Percentiles rank a stretch among this genome's conserved stretches.
Evolutionary conservation across 148 eudicot genomes (phyloP).

Genomic region (Cornus kousa): DNA sequence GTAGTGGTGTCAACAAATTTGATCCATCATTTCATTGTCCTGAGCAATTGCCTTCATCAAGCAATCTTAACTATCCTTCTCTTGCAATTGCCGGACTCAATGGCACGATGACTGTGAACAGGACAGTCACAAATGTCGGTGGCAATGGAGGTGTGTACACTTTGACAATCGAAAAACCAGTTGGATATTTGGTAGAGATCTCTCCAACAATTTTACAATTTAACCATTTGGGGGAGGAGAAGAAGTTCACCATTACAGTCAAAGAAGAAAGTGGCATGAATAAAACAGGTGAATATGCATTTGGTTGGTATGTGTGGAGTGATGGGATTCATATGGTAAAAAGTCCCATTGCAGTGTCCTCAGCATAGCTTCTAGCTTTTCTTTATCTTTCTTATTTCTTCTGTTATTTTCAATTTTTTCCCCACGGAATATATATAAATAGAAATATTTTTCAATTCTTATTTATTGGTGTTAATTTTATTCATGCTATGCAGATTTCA

Average conservation of each 20-base stretch:
- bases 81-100: constrained; percentile 12
- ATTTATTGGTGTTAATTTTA: too few relatives aligned
- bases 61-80: constrained; percentile 21
- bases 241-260: neutral
- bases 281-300: constrained; percentile 15
- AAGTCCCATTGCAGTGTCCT: constrained; percentile 62
- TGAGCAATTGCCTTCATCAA: neutral
- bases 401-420: neutral
- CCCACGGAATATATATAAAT: too few relatives aligned
- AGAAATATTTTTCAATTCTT: too few relatives aligned
- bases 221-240: neutral
- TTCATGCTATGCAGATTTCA: too few relatives aligned
- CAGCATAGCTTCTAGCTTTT: constrained; percentile 17
- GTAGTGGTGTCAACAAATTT: constrained; percentile 1
- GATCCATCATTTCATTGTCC: constrained; percentile 13
- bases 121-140: constrained; percentile 66
- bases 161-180: neutral
- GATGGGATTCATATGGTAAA: constrained; percentile 47
- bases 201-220: neutral
- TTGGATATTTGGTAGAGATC: neutral
- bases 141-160: constrained; percentile 10
- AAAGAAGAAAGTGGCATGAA: neutral
- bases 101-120: constrained; percentile 3
- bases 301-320: constrained; percentile 24
- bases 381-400: neutral